Evolutionary conservation across 768 basidiomycete genomes (phyloP).

Genomic region (Leccinum truebloodii): DNA sequence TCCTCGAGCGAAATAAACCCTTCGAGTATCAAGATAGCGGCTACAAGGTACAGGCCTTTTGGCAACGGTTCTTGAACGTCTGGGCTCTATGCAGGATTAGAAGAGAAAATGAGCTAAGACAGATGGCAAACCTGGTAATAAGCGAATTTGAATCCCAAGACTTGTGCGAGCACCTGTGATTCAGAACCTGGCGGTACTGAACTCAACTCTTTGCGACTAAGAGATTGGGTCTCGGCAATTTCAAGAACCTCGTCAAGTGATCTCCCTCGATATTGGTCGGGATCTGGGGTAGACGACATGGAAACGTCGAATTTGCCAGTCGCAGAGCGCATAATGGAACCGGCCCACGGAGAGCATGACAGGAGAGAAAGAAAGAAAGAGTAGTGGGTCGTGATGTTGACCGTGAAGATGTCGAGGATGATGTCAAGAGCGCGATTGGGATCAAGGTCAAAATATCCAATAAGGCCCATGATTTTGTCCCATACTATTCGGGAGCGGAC

Average conservation of each 20-base stretch:
- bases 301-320: slow-evolving; percentile 27
- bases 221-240: slow-evolving; percentile 44
- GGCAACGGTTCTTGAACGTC: slow-evolving; percentile 65
- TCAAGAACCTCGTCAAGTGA: slow-evolving; percentile 65
- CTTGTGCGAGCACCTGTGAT: slow-evolving; percentile 77
- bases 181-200: slow-evolving; percentile 32
- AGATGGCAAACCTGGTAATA: slow-evolving; percentile 73
- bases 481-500: slow-evolving; percentile 69
- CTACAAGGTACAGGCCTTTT: slow-evolving; percentile 73
- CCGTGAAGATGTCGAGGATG: slow-evolving; percentile 87
- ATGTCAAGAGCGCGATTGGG: slow-evolving; percentile 93
- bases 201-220: slow-evolving; percentile 5
- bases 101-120: slow-evolving; percentile 1
- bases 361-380: slow-evolving; percentile 87
- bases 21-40: slow-evolving; percentile 88
- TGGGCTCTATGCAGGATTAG: slow-evolving; percentile 42
- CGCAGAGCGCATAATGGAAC: slow-evolving; percentile 39
- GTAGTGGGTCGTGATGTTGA: slow-evolving; percentile 80
- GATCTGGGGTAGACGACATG: slow-evolving; percentile 41
- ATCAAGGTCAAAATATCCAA: slow-evolving; percentile 96
- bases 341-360: slow-evolving; percentile 86
- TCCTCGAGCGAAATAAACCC: slow-evolving; percentile 86
- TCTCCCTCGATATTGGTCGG: slow-evolving; percentile 55
- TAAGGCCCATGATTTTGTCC: slow-evolving; percentile 85
- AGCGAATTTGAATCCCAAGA: slow-evolving; percentile 96